phyloP scores from a whole-genome alignment of 257 asterid genomes.

The Osmanthus fragrans region DNA sequence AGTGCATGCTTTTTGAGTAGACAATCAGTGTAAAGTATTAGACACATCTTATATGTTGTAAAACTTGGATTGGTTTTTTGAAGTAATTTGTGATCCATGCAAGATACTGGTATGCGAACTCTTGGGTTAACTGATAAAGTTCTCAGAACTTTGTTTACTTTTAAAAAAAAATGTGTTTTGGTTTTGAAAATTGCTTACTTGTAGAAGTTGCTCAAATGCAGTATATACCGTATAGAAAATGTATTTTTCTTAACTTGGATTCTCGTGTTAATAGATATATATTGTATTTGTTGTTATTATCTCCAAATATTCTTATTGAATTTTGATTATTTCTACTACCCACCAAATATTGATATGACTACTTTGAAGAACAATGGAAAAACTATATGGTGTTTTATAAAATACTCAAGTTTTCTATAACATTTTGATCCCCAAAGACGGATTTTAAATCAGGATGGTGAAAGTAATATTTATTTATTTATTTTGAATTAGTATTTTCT shows the following conservation, averaged over 20 bases:
- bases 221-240: not conserved
- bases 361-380: not conserved
- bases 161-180: not conserved
- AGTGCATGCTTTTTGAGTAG: not conserved
- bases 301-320: slow-evolving; percentile 3
- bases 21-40: slow-evolving; percentile 2
- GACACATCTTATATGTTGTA: not conserved
- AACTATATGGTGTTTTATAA: not conserved
- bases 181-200: not conserved
- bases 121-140: not conserved
- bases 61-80: not conserved
- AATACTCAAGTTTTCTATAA: not conserved
- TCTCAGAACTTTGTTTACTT: not conserved
- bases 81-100: not conserved
- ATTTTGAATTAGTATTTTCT: not conserved
- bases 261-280: not conserved
- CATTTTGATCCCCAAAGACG: not conserved
- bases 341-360: slow-evolving; percentile 17
- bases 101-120: not conserved
- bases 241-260: not conserved
- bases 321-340: slow-evolving; percentile 29
- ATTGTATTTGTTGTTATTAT: not conserved
- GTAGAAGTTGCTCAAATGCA: not conserved
- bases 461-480: not conserved
- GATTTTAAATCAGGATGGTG: not conserved